Base-by-base conservation (phyloP, 2,329 filamentous ascomycete species). In the Ophiobolus disseminans region DNA sequence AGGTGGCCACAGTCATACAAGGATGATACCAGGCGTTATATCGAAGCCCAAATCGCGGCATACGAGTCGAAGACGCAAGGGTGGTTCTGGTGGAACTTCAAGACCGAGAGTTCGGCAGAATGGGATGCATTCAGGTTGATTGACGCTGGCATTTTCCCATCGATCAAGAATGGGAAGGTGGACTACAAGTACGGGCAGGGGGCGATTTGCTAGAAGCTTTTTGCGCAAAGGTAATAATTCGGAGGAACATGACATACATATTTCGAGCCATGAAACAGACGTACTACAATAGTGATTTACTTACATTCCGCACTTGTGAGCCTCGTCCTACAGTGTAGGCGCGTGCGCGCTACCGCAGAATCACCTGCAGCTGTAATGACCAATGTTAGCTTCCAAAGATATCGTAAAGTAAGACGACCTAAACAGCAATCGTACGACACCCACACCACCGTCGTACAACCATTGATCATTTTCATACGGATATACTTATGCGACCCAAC, bases 41-140 rank as follows among this genome's bases (percentile, higher is more conserved):
- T 84, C 31, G 79, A 84, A 56, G 79, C 81, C 1, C 82, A 84
- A 64, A 69, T 85, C 39, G 72, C 75, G 22, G 70, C 77, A 0
- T 84, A 78, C 55, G 82, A 84, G 68, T 62, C 60, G 8, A 73
- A 75, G 43, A 78, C 78, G 1, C 69, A 80, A 21, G 82, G 82
- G 2, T 84, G 81, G 81, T 68, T 82, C 21, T 83, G 80, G 63
- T 84, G 81, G 81, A 83, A 82, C 52, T 84, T 82, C 71, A 84
- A 84, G 73, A 82, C 81, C 0, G 80, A 84, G 57, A 52, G 53
- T 0, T 75, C 78, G 3, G 73, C 76, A 31, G 81, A 83, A 57
- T 84, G 81, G 80, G 80, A 83, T 63, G 75, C 77, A 19, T 78
- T 78, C 48, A 67, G 66, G 20, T 65, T 83, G 8, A 66, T 82